Evolutionary conservation across 1,284 basidiomycete genomes (phyloP).

Genomic region (Lentinus polychrous): DNA sequence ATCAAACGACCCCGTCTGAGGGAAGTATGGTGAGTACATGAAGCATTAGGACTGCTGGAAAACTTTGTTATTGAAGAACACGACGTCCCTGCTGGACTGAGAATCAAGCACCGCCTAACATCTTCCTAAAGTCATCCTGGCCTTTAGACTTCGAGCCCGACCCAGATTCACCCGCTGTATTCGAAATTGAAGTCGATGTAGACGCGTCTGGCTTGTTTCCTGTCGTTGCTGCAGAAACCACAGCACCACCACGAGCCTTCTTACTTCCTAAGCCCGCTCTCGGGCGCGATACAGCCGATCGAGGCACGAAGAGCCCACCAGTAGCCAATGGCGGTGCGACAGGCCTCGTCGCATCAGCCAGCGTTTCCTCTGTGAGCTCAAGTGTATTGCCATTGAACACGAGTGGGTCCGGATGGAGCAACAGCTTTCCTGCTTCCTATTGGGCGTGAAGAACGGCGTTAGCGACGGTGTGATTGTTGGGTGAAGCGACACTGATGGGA

Average conservation of each 20-base stretch:
- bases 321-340: constrained; percentile 25
- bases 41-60: too few relatives aligned
- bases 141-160: constrained; percentile 32
- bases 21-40: constrained; percentile 14
- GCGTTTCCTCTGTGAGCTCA: constrained; percentile 47
- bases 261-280: constrained; percentile 61
- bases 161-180: constrained; percentile 8
- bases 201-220: constrained; percentile 8
- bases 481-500: constrained; percentile 10
- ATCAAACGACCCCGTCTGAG: too few relatives aligned
- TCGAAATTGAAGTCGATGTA: constrained; percentile 7
- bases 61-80: too few relatives aligned
- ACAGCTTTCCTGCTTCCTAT: constrained; percentile 74
- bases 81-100: too few relatives aligned
- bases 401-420: constrained; percentile 64
- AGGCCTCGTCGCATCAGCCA: constrained; percentile 20
- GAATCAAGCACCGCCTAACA: constrained; percentile 39
- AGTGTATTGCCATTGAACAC: constrained; percentile 55
- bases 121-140: constrained; percentile 78
- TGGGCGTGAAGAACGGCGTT: constrained; percentile 5
- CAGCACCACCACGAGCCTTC: constrained; percentile 25
- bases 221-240: constrained; percentile 12
- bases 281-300: constrained; percentile 54
- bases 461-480: neutral
- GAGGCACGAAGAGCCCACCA: constrained; percentile 55